Conservation (phyloP, 2,329 filamentous ascomycete species). For the Xylariomycetidae sp. region DNA sequence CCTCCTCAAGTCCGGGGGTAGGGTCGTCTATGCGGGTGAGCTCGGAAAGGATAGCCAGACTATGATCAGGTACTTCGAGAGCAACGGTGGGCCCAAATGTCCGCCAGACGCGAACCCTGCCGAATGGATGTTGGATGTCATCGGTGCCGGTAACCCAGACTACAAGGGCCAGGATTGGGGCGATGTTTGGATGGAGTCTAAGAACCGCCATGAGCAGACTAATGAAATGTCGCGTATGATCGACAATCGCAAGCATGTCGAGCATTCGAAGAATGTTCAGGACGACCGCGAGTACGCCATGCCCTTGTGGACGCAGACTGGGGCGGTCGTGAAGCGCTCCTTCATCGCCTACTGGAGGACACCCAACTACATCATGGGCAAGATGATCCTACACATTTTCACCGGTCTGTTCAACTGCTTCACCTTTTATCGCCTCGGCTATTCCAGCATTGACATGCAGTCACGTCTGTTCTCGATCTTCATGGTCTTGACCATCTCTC, state of each 20-base stretch:
- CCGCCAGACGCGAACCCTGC: slow-evolving; percentile 46
- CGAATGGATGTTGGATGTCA: slow-evolving; percentile 49
- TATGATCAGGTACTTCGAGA: slow-evolving; percentile 46
- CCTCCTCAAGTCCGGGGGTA: slow-evolving; percentile 46
- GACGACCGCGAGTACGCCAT: slow-evolving; percentile 58
- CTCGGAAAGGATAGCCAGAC: slow-evolving; percentile 42
- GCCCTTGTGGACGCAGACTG: slow-evolving; percentile 47
- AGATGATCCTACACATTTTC: slow-evolving; percentile 56
- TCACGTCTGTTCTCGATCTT: slow-evolving; percentile 71
- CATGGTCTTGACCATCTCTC: slow-evolving; percentile 69
- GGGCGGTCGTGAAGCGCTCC: slow-evolving; percentile 47
- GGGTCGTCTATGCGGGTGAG: slow-evolving; percentile 47
- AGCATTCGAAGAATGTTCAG: slow-evolving; percentile 32
- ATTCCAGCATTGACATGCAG: slow-evolving; percentile 57
- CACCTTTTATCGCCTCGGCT: slow-evolving; percentile 60
- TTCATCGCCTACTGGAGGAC: slow-evolving; percentile 62
- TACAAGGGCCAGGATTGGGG: slow-evolving; percentile 59
- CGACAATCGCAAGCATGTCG: too few species aligned
- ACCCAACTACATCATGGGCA: slow-evolving; percentile 57
- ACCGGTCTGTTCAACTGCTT: slow-evolving; percentile 65
- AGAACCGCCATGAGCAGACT: slow-evolving; percentile 41
- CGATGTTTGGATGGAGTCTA: slow-evolving; percentile 48
- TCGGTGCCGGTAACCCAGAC: slow-evolving; percentile 56
- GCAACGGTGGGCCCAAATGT: slow-evolving; percentile 39
- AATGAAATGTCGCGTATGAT: too few species aligned